phyloP scores from a whole-genome alignment of 83 land plant species.

The Diphasiastrum complanatum region DNA sequence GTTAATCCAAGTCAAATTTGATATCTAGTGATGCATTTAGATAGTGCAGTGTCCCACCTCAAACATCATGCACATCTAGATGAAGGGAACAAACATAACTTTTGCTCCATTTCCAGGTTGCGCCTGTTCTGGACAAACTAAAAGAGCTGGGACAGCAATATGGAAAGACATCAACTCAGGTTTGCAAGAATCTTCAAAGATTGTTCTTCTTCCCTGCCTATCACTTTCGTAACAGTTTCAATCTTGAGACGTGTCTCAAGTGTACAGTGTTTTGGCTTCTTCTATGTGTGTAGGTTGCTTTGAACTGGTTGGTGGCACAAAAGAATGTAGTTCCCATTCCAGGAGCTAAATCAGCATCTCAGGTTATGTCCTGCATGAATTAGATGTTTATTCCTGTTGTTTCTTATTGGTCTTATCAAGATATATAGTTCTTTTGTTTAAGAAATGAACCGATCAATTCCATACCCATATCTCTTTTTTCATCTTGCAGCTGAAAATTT shows the following conservation, averaged over 20 bases:
- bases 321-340: conserved; percentile 91
- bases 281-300: conserved; percentile 49
- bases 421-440: too few species aligned
- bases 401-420: too few species aligned
- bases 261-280: background rate
- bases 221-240: conserved; percentile 2
- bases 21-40: too few species aligned
- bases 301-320: conserved; percentile 84
- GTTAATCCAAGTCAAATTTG: too few species aligned
- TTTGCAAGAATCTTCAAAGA: conserved; percentile 10
- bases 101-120: conserved; percentile 33
- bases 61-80: too few species aligned
- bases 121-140: conserved; percentile 56
- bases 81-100: background rate
- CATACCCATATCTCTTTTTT: too few species aligned
- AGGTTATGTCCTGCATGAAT: too few species aligned
- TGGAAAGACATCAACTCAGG: conserved; percentile 70
- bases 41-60: too few species aligned
- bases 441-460: too few species aligned
- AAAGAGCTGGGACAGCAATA: conserved; percentile 58
- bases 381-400: too few species aligned
- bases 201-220: conserved; percentile 1
- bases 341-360: conserved; percentile 82
- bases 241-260: too few species aligned
- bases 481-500: too few species aligned